phyloP scores from a whole-genome alignment of 1,139 yeast genomes.

The Candida neerlandica region DNA sequence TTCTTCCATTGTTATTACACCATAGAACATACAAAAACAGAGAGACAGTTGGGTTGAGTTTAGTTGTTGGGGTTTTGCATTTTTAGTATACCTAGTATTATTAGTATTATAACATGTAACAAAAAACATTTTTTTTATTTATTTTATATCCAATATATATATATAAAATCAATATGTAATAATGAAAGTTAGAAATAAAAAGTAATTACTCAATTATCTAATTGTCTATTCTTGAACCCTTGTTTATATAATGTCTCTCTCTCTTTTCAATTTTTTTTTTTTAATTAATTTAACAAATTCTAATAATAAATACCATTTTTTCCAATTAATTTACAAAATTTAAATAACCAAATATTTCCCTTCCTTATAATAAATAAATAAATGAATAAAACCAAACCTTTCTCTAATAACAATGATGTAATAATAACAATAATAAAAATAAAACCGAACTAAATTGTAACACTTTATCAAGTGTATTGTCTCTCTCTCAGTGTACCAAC shows the following conservation, averaged over 20 bases:
- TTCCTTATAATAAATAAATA: neutral
- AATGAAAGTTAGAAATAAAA: constrained; percentile 1
- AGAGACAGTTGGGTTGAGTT: no score
- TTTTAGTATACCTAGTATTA: neutral
- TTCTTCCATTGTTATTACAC: neutral
- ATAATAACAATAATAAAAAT: neutral
- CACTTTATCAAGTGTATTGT: neutral
- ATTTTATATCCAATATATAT: constrained; percentile 2
- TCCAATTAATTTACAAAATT: neutral
- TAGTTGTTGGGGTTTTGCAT: neutral
- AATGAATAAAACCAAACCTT: neutral
- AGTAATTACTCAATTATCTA: neutral
- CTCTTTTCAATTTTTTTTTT: neutral
- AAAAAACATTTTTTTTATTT: neutral
- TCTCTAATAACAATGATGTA: neutral
- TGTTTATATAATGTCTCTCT: neutral
- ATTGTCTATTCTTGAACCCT: constrained; percentile 5
- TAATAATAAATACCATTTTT: no score
- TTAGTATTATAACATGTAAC: neutral
- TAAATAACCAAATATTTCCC: constrained; percentile 5
- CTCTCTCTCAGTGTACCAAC: neutral
- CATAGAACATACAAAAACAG: neutral
- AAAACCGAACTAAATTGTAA: constrained; percentile 1
- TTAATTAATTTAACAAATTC: neutral
- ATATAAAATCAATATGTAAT: neutral